Evolutionary conservation across 805 yeast genomes (phyloP).

Genomic region (Teunomyces panamensis): DNA sequence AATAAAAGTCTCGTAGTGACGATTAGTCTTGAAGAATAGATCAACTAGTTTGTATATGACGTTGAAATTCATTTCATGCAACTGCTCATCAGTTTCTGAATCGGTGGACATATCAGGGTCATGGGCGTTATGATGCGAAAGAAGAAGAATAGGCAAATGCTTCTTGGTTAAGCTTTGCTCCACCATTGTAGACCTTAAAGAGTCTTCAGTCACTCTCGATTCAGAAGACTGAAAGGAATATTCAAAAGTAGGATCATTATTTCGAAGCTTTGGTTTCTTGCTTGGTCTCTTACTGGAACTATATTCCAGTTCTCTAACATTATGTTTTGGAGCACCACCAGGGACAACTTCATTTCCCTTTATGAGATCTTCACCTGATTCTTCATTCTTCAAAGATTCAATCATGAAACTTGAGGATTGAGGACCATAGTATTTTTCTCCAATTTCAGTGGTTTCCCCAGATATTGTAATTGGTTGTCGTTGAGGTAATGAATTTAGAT

Average conservation of each 20-base stretch:
- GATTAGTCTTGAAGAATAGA: slow-evolving; percentile 40
- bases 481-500: neutral
- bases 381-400: slow-evolving; percentile 26
- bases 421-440: slow-evolving; percentile 50
- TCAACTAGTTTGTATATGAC: slow-evolving; percentile 36
- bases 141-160: slow-evolving; percentile 26
- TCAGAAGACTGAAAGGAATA: slow-evolving; percentile 10
- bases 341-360: slow-evolving; percentile 18
- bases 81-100: slow-evolving; percentile 13
- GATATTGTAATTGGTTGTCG: slow-evolving; percentile 16
- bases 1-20: slow-evolving; percentile 40
- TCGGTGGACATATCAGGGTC: slow-evolving; percentile 17
- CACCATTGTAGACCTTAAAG: slow-evolving; percentile 8
- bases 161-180: slow-evolving; percentile 28
- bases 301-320: slow-evolving; percentile 1
- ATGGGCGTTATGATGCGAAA: slow-evolving; percentile 11
- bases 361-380: slow-evolving; percentile 18
- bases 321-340: neutral
- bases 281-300: slow-evolving; percentile 1
- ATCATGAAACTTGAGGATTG: slow-evolving; percentile 49
- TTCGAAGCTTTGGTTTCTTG: neutral
- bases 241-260: neutral
- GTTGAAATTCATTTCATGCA: slow-evolving; percentile 25
- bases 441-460: slow-evolving; percentile 39
- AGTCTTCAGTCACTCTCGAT: slow-evolving; percentile 8